These are phyloP conservation scores for Penicillium sp. DNA, from an alignment of 2,329 filamentous ascomycete genomes.

Conservation along the genomic window DNA sequence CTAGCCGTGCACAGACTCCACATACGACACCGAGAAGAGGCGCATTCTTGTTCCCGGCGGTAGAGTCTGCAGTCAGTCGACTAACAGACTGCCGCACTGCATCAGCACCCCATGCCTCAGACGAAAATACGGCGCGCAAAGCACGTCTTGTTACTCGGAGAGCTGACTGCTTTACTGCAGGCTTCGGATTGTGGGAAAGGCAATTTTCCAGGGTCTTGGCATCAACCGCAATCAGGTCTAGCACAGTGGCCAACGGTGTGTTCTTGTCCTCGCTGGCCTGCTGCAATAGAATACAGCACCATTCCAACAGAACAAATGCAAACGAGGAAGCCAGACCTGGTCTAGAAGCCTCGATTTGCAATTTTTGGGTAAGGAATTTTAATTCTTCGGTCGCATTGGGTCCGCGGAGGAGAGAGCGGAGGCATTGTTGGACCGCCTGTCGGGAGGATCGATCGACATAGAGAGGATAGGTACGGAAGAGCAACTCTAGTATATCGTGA, in stretches of 20 bases:
- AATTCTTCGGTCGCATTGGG: constrained; percentile 49
- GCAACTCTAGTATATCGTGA: constrained; percentile 60
- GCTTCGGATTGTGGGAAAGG: constrained; percentile 62
- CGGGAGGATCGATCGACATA: constrained; percentile 85
- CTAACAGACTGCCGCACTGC: constrained; percentile 63
- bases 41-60: constrained; percentile 66
- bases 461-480: constrained; percentile 83
- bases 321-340: constrained; percentile 72
- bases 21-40: constrained; percentile 80
- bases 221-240: constrained; percentile 65
- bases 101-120: constrained; percentile 57
- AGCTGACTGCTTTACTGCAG: constrained; percentile 68
- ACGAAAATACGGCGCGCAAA: constrained; percentile 69
- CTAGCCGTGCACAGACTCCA: constrained; percentile 75
- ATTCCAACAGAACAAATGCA: constrained; percentile 86
- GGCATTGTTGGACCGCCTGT: constrained; percentile 76
- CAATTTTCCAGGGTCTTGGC: constrained; percentile 77
- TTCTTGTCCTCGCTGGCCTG: constrained; percentile 66
- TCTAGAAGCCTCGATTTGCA: constrained; percentile 74
- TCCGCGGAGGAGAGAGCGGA: constrained; percentile 65
- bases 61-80: constrained; percentile 66
- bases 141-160: constrained; percentile 75
- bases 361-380: constrained; percentile 61
- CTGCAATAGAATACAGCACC: constrained; percentile 78
- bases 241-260: constrained; percentile 55